Evolutionary conservation across 1,284 basidiomycete genomes (phyloP).

Genomic region (Tausonia pullulans): DNA sequence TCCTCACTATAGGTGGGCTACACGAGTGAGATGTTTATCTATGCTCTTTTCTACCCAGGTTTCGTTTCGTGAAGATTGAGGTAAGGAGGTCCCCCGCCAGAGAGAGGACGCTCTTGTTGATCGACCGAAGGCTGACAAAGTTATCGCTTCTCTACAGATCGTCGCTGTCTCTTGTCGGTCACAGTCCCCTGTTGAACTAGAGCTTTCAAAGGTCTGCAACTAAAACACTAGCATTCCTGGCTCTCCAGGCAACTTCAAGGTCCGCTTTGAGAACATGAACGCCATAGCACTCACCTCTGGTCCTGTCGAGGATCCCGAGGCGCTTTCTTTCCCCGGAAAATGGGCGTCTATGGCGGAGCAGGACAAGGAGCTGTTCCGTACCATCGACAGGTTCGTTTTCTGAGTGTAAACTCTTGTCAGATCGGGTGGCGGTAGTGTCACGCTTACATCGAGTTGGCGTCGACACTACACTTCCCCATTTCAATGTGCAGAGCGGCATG

Average conservation of each 20-base stretch:
- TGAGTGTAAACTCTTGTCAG: too few species aligned
- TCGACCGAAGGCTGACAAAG: too few species aligned
- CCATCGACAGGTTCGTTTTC: constrained; percentile 13
- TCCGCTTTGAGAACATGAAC: constrained; percentile 5
- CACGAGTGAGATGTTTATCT: too few species aligned
- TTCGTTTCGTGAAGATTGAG: constrained; percentile 22
- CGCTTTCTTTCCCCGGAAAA: constrained; percentile 8
- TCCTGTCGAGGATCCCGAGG: constrained; percentile 7
- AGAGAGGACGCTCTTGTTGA: too few species aligned
- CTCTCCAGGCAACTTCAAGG: constrained; percentile 15
- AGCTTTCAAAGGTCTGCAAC: too few species aligned
- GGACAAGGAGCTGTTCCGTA: constrained; percentile 14
- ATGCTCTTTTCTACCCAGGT: not conserved
- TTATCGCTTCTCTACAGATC: constrained; percentile 8
- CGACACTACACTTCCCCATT: too few species aligned
- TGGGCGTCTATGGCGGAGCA: constrained; percentile 1
- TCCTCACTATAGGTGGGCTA: not conserved
- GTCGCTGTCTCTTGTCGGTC: constrained; percentile 16
- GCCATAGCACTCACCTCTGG: constrained; percentile 16
- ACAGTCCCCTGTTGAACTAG: too few species aligned
- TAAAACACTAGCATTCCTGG: too few species aligned
- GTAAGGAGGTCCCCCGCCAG: too few species aligned
- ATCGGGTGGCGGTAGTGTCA: not conserved
- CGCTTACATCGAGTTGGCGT: not conserved
- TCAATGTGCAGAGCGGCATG: too few species aligned